Conservation (phyloP, 1,284 basidiomycete genomes). For the Omphalotus olearius region DNA sequence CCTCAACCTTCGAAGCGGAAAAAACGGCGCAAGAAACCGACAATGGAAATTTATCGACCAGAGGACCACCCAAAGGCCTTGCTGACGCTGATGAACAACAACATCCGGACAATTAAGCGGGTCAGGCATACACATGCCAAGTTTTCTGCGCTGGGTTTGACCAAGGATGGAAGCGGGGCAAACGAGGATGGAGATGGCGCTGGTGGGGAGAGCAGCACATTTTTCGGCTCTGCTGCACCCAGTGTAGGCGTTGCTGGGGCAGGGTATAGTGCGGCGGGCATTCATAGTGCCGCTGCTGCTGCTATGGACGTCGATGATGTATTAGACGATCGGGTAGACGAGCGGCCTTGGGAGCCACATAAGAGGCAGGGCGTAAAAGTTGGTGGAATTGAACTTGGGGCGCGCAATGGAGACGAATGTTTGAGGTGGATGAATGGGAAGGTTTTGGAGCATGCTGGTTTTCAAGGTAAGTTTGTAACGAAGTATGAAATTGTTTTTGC, state of each 20-base stretch:
- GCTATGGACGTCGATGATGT: conserved; percentile 14
- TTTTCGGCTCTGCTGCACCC: neutral
- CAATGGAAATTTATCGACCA: conserved; percentile 15
- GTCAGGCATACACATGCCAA: conserved; percentile 67
- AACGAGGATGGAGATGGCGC: conserved; percentile 16
- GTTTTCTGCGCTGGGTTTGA: conserved; percentile 47
- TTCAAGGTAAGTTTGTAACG: conserved; percentile 63
- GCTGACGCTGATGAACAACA: conserved; percentile 64
- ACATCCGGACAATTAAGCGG: conserved; percentile 67
- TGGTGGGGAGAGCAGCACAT: conserved; percentile 11
- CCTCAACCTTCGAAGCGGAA: conserved; percentile 25
- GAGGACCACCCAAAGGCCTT: conserved; percentile 37
- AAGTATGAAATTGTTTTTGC: neutral
- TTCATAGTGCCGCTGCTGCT: conserved; percentile 11
- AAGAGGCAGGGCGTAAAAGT: conserved; percentile 8
- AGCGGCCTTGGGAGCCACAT: conserved; percentile 14
- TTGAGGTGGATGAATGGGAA: conserved; percentile 68
- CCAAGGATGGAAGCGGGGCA: conserved; percentile 11
- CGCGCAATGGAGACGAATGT: conserved; percentile 53
- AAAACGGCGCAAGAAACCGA: conserved; percentile 29
- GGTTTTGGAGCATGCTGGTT: conserved; percentile 82
- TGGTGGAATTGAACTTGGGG: conserved; percentile 45
- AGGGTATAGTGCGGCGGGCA: conserved; percentile 9
- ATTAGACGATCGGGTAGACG: conserved; percentile 16
- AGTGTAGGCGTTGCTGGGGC: neutral